These are phyloP conservation scores for Antitrichia curtipendula DNA, from an alignment of 225 moss, liverwort and hornwort genomes.

Conservation along the genomic window DNA sequence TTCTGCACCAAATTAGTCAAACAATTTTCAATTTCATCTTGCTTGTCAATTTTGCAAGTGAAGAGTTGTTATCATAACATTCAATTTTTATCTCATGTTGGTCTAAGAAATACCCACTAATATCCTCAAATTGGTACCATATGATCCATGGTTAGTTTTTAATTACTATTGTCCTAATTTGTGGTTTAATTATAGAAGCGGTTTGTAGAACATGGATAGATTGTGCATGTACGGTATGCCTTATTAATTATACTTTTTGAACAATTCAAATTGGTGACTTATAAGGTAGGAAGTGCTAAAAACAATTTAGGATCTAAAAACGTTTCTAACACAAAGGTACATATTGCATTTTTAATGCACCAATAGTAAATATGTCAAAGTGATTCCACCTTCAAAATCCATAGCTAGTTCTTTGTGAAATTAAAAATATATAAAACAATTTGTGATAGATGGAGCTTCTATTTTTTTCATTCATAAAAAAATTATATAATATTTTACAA, in stretches of 20 bases:
- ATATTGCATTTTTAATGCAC: neutral
- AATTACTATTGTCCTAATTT: neutral
- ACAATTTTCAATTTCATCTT: neutral
- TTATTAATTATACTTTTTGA: neutral
- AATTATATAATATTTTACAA: neutral
- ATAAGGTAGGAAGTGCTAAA: neutral
- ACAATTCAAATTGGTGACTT: too few species aligned
- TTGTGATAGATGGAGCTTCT: neutral
- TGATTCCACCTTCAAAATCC: neutral
- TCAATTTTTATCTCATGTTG: neutral
- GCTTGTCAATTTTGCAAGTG: fast-evolving
- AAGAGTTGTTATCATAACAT: neutral
- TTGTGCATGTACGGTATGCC: fast-evolving
- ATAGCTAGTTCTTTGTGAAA: fast-evolving
- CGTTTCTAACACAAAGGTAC: neutral
- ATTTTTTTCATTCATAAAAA: neutral
- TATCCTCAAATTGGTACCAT: neutral
- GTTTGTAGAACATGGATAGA: neutral
- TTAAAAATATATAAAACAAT: neutral
- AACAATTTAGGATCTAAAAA: neutral
- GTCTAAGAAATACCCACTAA: neutral
- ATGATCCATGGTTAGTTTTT: neutral
- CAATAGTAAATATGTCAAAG: neutral
- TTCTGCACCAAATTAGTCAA: neutral
- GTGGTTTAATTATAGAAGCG: fast-evolving